Evolutionary conservation across 148 eudicot genomes (phyloP).

Genomic region (Spergularia bocconei): DNA sequence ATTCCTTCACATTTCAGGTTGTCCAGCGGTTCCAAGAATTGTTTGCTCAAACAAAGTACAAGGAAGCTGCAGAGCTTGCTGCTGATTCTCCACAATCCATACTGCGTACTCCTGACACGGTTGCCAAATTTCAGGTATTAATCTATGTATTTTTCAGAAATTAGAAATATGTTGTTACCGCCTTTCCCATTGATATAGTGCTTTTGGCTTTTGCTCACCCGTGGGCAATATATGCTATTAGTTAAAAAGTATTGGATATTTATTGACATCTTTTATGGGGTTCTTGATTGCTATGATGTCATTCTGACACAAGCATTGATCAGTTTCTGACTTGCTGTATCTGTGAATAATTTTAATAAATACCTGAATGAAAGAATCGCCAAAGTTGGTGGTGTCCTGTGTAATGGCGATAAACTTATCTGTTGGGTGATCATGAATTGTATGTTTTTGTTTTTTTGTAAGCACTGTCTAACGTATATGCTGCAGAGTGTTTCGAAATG

Average conservation of each 20-base stretch:
- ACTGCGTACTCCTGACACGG: constrained; percentile 96
- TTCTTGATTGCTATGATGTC: neutral
- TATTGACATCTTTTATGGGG: neutral
- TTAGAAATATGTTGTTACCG: neutral
- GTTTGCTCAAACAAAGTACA: constrained; percentile 96
- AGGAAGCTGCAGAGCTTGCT: constrained; percentile 99
- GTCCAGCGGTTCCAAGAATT: constrained; percentile 97
- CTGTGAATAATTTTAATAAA: no score
- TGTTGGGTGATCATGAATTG: neutral
- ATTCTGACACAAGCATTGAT: neutral
- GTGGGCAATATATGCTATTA: neutral
- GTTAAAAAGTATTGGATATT: neutral
- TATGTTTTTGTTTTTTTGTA: neutral
- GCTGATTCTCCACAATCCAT: constrained; percentile 99
- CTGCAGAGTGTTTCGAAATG: neutral
- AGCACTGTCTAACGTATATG: neutral
- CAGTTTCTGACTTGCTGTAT: no score
- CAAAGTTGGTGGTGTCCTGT: neutral
- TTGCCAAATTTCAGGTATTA: constrained; percentile 93
- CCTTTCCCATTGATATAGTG: neutral
- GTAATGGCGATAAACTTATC: neutral
- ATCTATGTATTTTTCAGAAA: constrained; percentile 26
- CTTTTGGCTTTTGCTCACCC: neutral
- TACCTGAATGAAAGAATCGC: neutral
- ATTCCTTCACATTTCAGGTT: constrained; percentile 48